Percentiles rank a stretch among this genome's conserved stretches.
Conservation (phyloP, 169 alveolate species). For the Cryptosporidium xiaoi region DNA sequence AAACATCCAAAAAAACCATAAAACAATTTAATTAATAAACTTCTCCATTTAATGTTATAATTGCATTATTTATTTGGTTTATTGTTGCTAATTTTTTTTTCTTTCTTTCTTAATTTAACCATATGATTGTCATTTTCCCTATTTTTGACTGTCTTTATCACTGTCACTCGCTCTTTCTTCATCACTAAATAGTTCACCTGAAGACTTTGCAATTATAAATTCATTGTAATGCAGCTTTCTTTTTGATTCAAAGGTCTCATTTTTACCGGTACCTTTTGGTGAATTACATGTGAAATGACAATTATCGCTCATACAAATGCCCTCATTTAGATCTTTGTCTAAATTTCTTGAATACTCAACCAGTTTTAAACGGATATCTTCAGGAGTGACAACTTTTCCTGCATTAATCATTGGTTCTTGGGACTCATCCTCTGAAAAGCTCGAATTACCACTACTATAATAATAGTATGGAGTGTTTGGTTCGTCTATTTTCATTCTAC, state of each 20-base stretch:
- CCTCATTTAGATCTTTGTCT: neutral
- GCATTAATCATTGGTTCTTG: neutral
- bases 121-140: too few species aligned
- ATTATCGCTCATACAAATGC: too few species aligned
- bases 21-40: too few species aligned
- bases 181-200: neutral
- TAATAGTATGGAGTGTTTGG: slow-evolving; percentile 56
- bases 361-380: slow-evolving; percentile 51
- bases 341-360: slow-evolving; percentile 18
- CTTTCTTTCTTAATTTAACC: too few species aligned
- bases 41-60: too few species aligned
- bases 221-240: slow-evolving; percentile 53
- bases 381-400: slow-evolving; percentile 15
- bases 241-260: slow-evolving; percentile 13
- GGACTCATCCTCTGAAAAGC: slow-evolving; percentile 34
- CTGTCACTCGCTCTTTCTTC: neutral
- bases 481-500: slow-evolving; percentile 61
- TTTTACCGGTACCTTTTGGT: slow-evolving; percentile 11
- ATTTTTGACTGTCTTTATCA: neutral
- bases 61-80: too few species aligned
- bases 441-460: slow-evolving; percentile 25
- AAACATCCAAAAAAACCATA: too few species aligned
- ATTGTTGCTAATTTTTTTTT: too few species aligned
- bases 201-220: slow-evolving; percentile 38
- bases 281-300: neutral